Base-by-base conservation (phyloP, 2,329 filamentous ascomycete genomes). In the Basipetospora sp. region DNA sequence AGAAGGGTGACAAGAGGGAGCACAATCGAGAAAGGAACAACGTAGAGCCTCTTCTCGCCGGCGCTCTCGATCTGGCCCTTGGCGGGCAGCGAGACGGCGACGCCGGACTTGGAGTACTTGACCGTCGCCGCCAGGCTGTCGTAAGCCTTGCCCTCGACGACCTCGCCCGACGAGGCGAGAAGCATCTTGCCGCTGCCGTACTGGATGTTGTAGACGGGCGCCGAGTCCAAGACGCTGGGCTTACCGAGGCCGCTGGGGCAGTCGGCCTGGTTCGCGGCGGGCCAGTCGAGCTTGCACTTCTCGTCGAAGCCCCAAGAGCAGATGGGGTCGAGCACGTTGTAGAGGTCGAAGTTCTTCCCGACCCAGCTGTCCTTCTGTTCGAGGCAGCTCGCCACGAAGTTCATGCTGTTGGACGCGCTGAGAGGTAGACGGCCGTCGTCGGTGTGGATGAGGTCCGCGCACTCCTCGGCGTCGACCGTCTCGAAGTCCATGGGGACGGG, bases 351-450 rank as follows among this genome's bases (percentile, higher is more conserved):
- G 55, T 74, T 71, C 45, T 64, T 53, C 42, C 57, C 67, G 31
- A 71, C 63, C 61, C 63, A 73, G 55, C 57, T 69, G 47, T 56
- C 52, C 26, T 55, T 48, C 44, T 62, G 46, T 11, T 49, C 51
- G 10, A 70, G 53, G 50, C 69, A 72, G 42, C 54, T 56, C 36
- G 60, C 50, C 6, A 71, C 48, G 44, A 60, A 71, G 54, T 68
- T 65, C 59, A 74, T 72, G 55, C 64, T 67, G 62, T 73, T 73
- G 48, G 67, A 50, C 3, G 69, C 70, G 36, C 60, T 62, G 34
- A 76, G 62, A 5, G 70, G 64, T 27, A 76, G 56, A 56, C 67
- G 69, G 53, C 56, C 52, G 35, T 56, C 59, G 36, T 63, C 49
- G 14, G 65, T 63, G 43, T 62, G 53, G 42, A 77, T 57, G 39